Evolutionary conservation across 2,329 filamentous ascomycete species (phyloP), one percentile per base, ranked within the genome.

Genomic region (Sarocladium strictum): DNA sequence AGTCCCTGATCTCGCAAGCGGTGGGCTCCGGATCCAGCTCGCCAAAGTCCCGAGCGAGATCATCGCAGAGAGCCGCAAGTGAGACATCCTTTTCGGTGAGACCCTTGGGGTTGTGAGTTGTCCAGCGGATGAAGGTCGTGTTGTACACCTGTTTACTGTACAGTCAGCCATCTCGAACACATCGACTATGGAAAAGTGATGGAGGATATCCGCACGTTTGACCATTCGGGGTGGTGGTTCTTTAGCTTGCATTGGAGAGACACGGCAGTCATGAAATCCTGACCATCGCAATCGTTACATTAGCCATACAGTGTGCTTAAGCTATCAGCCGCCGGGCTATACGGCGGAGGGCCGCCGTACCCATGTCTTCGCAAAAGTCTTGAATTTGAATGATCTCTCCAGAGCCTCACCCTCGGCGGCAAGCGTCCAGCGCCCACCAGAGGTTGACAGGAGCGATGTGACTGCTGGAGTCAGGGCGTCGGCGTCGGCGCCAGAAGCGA

Each of bases 171-270:
- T 9, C 24, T 37, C 12, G n/a, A n/a, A n/a, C n/a, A n/a, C n/a
- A n/a, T n/a, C n/a, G n/a, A n/a, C n/a, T n/a, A n/a, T n/a, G n/a
- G n/a, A n/a, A n/a, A n/a, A n/a, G n/a, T n/a, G n/a, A n/a, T n/a
- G n/a, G n/a, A n/a, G n/a, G n/a, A 53, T 11, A 37, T n/a, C 32
- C 21, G 1, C 69, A 85, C 85, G 63, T 90, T 90, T 2, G 84
- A 85, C 86, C 86, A 90, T 66, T 90, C 86, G 0, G 87, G 86
- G 63, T 90, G 87, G 65, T 90, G 87, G 61, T 83, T 86, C 63
- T 79, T 77, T 35, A 80, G 66, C 63, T 86, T 86, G 69, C 85
- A 87, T 62, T 89, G 79, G 29, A 84, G 70, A 11, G 86, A 83
- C 14, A 90, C 78, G 2, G 77, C 76, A n/a, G 84, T 86, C 86